Evolutionary conservation across 2,329 filamentous ascomycete species (phyloP).

Genomic region (Fusarium mexicanum): DNA sequence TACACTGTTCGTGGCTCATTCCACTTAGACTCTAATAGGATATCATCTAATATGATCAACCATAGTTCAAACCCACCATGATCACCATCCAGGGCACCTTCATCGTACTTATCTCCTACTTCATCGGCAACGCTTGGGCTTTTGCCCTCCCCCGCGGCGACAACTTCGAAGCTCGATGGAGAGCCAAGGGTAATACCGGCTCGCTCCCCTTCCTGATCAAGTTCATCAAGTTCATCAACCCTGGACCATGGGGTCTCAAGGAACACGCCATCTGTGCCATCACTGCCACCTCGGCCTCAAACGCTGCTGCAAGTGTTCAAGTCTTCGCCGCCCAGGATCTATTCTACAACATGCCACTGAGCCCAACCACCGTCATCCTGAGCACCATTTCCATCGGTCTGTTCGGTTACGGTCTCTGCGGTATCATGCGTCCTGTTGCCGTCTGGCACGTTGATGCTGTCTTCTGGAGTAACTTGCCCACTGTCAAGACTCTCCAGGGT

Average conservation of each 20-base stretch:
- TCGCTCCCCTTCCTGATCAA: constrained; percentile 54
- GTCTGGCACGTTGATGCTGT: constrained; percentile 67
- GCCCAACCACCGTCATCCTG: constrained; percentile 57
- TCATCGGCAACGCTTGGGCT: constrained; percentile 56
- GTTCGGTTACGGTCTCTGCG: constrained; percentile 65
- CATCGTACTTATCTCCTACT: constrained; percentile 67
- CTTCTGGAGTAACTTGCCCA: constrained; percentile 64
- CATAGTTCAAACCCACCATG: constrained; percentile 62
- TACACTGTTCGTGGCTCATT: constrained; percentile 55
- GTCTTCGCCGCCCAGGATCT: constrained; percentile 61
- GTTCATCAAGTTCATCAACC: constrained; percentile 58
- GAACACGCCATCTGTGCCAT: constrained; percentile 65
- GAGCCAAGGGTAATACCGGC: constrained; percentile 51
- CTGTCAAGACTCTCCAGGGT: constrained; percentile 63
- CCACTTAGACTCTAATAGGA: rapidly evolving
- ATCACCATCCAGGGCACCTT: constrained; percentile 62
- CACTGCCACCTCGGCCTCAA: constrained; percentile 63
- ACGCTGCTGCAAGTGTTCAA: constrained; percentile 53
- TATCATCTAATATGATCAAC: background rate
- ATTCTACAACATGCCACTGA: constrained; percentile 61
- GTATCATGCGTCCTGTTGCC: constrained; percentile 62
- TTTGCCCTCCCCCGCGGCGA: constrained; percentile 61
- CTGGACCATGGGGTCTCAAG: constrained; percentile 62
- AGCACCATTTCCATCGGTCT: constrained; percentile 63
- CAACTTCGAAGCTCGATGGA: constrained; percentile 58